phyloP scores from a whole-genome alignment of 768 basidiomycete genomes.

The Pilatotrama ljubarskyi region DNA sequence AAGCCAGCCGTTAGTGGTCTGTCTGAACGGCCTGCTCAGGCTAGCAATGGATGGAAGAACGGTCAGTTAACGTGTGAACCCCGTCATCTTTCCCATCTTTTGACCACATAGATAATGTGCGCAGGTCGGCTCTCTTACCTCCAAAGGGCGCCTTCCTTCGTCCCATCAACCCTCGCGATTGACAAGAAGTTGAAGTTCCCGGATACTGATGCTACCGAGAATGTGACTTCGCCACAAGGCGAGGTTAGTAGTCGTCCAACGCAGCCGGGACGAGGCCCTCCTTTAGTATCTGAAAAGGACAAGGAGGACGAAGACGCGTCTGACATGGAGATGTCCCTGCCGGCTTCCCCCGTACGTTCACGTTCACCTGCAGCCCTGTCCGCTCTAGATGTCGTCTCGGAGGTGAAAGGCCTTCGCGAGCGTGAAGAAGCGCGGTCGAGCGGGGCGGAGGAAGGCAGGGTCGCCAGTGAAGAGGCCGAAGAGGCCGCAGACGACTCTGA shows the following conservation, averaged over 20 bases:
- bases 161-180: slow-evolving; percentile 17
- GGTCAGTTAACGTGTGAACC: neutral
- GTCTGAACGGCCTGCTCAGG: neutral
- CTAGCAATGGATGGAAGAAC: neutral
- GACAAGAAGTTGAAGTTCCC: slow-evolving; percentile 16
- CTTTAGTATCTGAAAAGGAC: too few relatives aligned
- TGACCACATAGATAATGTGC: neutral
- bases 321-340: slow-evolving; percentile 22
- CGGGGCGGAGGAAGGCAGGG: neutral
- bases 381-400: slow-evolving; percentile 2
- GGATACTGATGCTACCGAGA: neutral
- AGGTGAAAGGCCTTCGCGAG: slow-evolving; percentile 8
- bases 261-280: neutral
- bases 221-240: neutral
- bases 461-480: neutral
- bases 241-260: neutral
- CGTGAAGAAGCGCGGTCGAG: neutral
- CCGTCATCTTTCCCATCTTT: neutral
- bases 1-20: neutral
- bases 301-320: slow-evolving; percentile 11
- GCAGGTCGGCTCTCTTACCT: slow-evolving; percentile 6
- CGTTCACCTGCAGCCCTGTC: neutral
- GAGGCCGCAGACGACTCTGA: slow-evolving; percentile 11
- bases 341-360: slow-evolving; percentile 9
- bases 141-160: slow-evolving; percentile 14